Conservation (phyloP, 1,284 basidiomycete genomes). For the Melampsora larici-populina region DNA sequence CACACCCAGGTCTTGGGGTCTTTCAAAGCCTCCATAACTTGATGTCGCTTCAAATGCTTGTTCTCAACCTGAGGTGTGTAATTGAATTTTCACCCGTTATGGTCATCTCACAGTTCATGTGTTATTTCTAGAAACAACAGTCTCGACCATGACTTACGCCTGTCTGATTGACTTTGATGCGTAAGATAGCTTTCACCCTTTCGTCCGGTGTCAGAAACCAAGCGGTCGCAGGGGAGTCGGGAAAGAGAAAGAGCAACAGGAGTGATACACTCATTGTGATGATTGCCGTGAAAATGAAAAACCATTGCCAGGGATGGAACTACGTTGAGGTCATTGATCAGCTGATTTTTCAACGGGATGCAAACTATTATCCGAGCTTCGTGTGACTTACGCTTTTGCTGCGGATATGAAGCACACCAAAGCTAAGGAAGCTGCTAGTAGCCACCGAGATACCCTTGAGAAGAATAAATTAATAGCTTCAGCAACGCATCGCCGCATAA, state of each 20-base stretch:
- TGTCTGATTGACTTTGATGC: constrained; percentile 61
- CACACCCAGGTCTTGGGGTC: constrained; percentile 4
- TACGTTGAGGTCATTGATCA: not conserved
- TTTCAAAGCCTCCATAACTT: not conserved
- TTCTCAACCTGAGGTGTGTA: not conserved
- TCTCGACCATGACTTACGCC: not conserved
- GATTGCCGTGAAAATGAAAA: not conserved
- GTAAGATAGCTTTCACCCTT: constrained; percentile 63
- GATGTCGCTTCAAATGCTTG: not conserved
- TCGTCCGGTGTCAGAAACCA: constrained; percentile 66
- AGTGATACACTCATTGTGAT: not conserved
- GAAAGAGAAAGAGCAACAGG: not conserved
- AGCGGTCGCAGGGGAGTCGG: constrained; percentile 60
- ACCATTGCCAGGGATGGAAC: constrained; percentile 1
- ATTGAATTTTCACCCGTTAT: no score
- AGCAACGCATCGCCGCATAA: no score
- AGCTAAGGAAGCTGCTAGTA: no score
- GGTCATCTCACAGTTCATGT: not conserved
- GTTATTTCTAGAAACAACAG: not conserved
- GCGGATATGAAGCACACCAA: no score
- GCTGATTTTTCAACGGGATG: no score
- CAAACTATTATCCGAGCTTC: no score
- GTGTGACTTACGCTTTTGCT: no score
- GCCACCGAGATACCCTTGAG: no score
- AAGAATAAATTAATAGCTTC: no score